A percentile compares a stretch with the other conserved stretches of the same genome.
phyloP scores from a whole-genome alignment of 495 filamentous ascomycete genomes.

The Neurospora sp. region DNA sequence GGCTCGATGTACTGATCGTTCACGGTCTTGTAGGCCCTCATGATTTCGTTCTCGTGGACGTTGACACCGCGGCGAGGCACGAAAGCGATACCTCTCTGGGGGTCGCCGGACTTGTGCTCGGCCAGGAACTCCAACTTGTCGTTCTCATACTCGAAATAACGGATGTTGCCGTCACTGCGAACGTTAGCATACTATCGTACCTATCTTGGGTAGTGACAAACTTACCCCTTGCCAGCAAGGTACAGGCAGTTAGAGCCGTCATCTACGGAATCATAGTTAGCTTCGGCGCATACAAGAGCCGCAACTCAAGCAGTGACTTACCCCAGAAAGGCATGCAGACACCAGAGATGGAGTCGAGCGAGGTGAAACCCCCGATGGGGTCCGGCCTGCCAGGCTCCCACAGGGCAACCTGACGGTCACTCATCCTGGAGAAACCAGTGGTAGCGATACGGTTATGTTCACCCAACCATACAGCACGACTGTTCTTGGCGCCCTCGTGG shows the following conservation, averaged over 20 bases:
- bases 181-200: neutral
- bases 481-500: constrained; percentile 92
- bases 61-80: constrained; percentile 91
- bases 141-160: constrained; percentile 94
- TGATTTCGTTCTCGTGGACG: constrained; percentile 92
- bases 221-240: constrained; percentile 90
- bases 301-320: constrained; percentile 12
- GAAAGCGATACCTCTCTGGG: constrained; percentile 91
- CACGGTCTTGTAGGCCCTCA: constrained; percentile 93
- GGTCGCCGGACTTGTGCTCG: constrained; percentile 90
- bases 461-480: constrained; percentile 90
- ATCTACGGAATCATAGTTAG: constrained; percentile 37
- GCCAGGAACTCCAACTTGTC: constrained; percentile 95
- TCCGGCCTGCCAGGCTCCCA: constrained; percentile 86
- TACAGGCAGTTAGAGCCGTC: constrained; percentile 89
- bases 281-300: neutral
- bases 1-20: constrained; percentile 91
- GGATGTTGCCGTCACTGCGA: constrained; percentile 87
- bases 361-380: constrained; percentile 79
- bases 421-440: constrained; percentile 96
- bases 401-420: constrained; percentile 86
- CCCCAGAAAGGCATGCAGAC: constrained; percentile 99
- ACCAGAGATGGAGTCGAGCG: constrained; percentile 87
- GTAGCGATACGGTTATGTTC: constrained; percentile 91
- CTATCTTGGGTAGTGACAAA: neutral